These are phyloP conservation scores for Larix sibirica DNA, from an alignment of 83 land plant genomes.

Conservation along the genomic window DNA sequence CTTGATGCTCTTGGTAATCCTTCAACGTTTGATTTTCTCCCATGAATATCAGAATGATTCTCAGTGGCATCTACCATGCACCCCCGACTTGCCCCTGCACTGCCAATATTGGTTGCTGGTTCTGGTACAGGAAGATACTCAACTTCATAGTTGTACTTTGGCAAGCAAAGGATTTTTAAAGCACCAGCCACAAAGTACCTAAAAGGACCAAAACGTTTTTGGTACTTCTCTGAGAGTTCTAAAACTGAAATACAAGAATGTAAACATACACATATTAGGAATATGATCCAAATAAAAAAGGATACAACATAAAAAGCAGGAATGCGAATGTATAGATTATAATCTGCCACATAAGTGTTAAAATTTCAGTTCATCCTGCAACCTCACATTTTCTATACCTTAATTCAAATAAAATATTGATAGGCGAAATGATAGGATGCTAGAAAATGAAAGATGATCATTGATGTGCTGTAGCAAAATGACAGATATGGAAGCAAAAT, in stretches of 20 bases:
- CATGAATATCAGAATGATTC: constrained; percentile 47
- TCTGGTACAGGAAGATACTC: constrained; percentile 81
- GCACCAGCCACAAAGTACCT: constrained; percentile 96
- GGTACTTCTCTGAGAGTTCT: constrained; percentile 97
- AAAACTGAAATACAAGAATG: constrained; percentile 62
- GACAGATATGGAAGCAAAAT: not conserved
- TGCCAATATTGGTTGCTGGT: constrained; percentile 25
- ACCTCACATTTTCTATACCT: not conserved
- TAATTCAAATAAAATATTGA: not conserved
- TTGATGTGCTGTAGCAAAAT: not conserved
- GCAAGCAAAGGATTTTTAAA: constrained; percentile 76
- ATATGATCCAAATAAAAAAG: not conserved
- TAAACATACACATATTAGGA: constrained; percentile 17
- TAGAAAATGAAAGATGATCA: not conserved
- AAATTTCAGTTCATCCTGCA: not conserved
- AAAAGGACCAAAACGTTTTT: constrained; percentile 93
- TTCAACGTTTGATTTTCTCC: constrained; percentile 54
- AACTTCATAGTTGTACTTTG: constrained; percentile 83
- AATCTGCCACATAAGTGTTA: not conserved
- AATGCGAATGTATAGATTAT: not conserved
- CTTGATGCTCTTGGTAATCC: constrained; percentile 69
- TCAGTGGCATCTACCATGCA: constrained; percentile 40
- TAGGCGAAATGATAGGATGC: not conserved
- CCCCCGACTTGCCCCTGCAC: constrained; percentile 24
- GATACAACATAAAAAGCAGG: not conserved